phyloP scores from a whole-genome alignment of 345 rosid genomes.

The Brassica rapa region DNA sequence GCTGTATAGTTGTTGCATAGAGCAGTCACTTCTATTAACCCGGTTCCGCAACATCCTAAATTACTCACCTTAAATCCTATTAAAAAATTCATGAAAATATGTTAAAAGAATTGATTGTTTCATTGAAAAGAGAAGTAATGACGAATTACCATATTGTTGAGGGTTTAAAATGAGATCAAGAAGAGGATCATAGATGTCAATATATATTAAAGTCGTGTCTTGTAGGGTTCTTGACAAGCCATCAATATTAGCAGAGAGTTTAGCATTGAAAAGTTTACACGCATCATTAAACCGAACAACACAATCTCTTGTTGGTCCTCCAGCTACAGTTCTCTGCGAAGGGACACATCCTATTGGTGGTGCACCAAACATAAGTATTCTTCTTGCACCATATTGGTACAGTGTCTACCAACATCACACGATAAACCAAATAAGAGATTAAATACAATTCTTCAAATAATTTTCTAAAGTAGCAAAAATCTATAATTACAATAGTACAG shows the following conservation, averaged over 20 bases:
- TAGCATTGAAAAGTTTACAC: conserved; percentile 33
- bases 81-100: background rate
- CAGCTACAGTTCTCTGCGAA: conserved; percentile 42
- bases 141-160: background rate
- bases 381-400: conserved; percentile 41
- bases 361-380: conserved; percentile 39
- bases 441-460: background rate
- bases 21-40: conserved; percentile 52
- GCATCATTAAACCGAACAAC: conserved; percentile 16
- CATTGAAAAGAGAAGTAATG: background rate
- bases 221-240: conserved; percentile 29
- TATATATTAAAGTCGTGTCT: conserved; percentile 33
- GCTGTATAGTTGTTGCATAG: conserved; percentile 44
- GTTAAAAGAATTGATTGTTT: background rate
- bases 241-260: conserved; percentile 1
- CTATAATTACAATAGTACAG: background rate
- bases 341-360: conserved; percentile 46
- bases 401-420: conserved; percentile 25
- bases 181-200: conserved; percentile 30
- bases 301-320: conserved; percentile 37
- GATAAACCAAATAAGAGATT: background rate
- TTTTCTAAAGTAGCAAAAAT: background rate
- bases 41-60: conserved; percentile 32
- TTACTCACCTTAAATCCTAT: conserved; percentile 5
- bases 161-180: conserved; percentile 33